A percentile compares a stretch with the other conserved stretches of the same genome.
These are phyloP conservation scores for Eucalyptus decipiens DNA, from an alignment of 345 rosid species.

Conservation along the genomic window DNA sequence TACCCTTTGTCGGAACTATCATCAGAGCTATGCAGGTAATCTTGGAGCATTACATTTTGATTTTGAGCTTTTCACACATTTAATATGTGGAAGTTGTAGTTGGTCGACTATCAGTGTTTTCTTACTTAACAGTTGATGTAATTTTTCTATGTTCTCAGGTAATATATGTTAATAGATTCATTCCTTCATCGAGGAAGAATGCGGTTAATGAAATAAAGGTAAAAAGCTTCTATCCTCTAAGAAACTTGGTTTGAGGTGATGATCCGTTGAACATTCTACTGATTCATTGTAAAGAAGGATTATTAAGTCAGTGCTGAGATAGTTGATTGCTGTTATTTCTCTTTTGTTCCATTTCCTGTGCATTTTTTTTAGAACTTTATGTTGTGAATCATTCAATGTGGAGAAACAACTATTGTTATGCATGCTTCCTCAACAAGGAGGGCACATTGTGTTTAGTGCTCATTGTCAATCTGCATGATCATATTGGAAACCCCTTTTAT, in stretches of 20 bases:
- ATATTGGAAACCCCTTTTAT: background rate
- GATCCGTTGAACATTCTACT: background rate
- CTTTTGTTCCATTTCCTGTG: background rate
- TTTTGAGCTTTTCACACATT: background rate
- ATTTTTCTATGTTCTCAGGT: constrained; percentile 29
- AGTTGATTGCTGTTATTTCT: background rate
- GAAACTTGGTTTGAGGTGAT: background rate
- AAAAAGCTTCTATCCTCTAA: constrained; percentile 28
- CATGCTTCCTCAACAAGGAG: background rate
- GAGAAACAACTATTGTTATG: background rate
- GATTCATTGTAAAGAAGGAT: background rate
- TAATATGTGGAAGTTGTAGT: background rate
- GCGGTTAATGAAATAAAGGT: constrained; percentile 95
- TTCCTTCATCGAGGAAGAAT: constrained; percentile 72
- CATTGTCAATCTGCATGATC: background rate
- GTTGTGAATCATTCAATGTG: background rate
- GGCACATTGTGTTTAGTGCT: background rate
- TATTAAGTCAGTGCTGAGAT: background rate
- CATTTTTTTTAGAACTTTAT: background rate
- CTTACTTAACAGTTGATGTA: background rate
- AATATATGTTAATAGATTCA: constrained; percentile 91
- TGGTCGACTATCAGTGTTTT: background rate
- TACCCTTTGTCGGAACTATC: constrained; percentile 93
- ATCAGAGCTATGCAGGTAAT: constrained; percentile 98
- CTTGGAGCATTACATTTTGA: background rate